Conservation (phyloP, 768 basidiomycete species). For the Wakefieldia striispora region DNA sequence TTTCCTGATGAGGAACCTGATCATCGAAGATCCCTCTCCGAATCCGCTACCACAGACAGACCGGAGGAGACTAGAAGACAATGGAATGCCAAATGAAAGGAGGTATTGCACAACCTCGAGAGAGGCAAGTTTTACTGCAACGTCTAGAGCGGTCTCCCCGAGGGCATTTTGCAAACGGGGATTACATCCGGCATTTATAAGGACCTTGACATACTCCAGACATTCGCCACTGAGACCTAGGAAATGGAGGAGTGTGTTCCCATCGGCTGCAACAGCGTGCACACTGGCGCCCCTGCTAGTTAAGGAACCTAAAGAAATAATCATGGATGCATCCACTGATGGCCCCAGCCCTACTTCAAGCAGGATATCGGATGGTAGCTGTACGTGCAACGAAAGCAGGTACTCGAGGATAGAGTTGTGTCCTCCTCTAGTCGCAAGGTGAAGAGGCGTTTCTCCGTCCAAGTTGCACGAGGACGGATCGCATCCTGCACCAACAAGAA, state of each 20-base stretch:
- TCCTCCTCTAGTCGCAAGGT: neutral
- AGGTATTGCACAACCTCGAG: neutral
- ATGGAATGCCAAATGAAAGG: neutral
- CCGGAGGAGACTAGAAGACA: neutral
- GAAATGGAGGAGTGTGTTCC: neutral
- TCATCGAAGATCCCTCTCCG: neutral
- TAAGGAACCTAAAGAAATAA: too few species aligned
- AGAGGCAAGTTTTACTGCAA: neutral
- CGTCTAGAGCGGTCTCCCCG: neutral
- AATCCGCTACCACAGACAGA: too few species aligned
- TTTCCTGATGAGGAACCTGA: neutral
- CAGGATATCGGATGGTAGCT: neutral
- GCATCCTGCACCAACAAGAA: neutral
- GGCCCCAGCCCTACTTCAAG: too few species aligned
- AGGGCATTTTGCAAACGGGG: neutral
- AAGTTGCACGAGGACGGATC: neutral
- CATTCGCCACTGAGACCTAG: neutral
- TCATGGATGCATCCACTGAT: too few species aligned
- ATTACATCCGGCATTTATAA: neutral
- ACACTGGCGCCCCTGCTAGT: neutral
- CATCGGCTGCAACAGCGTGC: neutral
- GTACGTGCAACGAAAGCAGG: neutral
- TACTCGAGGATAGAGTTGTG: neutral
- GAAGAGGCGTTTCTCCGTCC: neutral
- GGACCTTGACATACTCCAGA: neutral